phyloP scores from a whole-genome alignment of 2,329 filamentous ascomycete genomes.

The Colletotrichum costaricense region DNA sequence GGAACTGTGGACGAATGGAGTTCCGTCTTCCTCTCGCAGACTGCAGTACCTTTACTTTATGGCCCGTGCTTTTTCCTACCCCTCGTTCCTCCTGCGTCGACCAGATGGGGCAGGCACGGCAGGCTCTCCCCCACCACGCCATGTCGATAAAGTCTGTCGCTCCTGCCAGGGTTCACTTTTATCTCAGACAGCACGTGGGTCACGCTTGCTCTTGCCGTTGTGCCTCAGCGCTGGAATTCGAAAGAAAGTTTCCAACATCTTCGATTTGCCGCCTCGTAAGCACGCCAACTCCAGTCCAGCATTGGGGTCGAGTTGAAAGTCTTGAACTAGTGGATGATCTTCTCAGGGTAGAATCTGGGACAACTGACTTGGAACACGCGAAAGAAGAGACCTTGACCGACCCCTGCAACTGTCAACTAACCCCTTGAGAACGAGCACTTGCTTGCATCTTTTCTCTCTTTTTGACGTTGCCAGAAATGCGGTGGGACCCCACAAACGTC shows the following conservation, averaged over 20 bases:
- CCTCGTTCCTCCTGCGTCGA: constrained; percentile 18
- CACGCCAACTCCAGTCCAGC: no score
- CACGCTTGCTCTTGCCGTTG: constrained; percentile 5
- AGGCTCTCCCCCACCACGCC: neutral
- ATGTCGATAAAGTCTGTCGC: constrained; percentile 17
- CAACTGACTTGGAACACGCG: neutral
- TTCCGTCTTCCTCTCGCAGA: no score
- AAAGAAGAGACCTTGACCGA: neutral
- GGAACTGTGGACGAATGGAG: neutral
- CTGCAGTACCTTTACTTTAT: neutral
- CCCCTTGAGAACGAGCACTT: neutral
- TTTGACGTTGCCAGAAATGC: constrained; percentile 2
- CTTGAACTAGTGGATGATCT: neutral
- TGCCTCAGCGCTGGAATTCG: constrained; percentile 5
- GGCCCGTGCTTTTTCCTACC: constrained; percentile 12
- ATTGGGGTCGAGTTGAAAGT: neutral
- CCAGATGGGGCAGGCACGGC: neutral
- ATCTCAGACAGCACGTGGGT: constrained; percentile 18
- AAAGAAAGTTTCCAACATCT: neutral
- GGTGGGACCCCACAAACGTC: neutral
- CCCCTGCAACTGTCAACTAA: neutral
- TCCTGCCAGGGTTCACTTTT: constrained; percentile 15
- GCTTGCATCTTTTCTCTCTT: neutral
- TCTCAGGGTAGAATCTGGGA: neutral
- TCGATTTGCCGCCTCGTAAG: no score